phyloP scores from a whole-genome alignment of 1,139 yeast species.

The Suhomyces guaymorum region DNA sequence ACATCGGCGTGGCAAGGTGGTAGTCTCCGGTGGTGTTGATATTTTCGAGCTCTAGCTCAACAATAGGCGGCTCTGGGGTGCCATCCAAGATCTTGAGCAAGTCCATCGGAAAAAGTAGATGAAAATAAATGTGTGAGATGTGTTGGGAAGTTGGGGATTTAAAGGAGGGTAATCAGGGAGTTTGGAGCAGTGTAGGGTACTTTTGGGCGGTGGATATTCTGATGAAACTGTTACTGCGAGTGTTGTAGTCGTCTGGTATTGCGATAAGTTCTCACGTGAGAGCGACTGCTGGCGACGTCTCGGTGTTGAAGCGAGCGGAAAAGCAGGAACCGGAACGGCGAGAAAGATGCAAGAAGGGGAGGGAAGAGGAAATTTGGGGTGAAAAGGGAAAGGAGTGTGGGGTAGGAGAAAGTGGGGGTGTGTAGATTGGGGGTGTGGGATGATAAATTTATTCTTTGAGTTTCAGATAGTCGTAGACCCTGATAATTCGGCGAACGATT shows the following conservation, averaged over 20 bases:
- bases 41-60: conserved; percentile 48
- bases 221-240: too few species aligned
- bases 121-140: not conserved
- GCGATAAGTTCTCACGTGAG: not conserved
- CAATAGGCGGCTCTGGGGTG: conserved; percentile 81
- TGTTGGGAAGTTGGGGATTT: not conserved
- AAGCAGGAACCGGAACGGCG: not conserved
- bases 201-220: too few species aligned
- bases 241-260: not conserved
- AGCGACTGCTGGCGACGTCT: too few species aligned
- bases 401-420: not conserved
- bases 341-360: not conserved
- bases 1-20: conserved; percentile 81
- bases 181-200: not conserved
- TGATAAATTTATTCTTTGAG: too few species aligned
- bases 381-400: not conserved
- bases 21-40: conserved; percentile 64
- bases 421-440: too few species aligned
- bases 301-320: not conserved
- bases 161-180: too few species aligned
- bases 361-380: not conserved
- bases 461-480: too few species aligned
- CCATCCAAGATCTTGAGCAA: conserved; percentile 74
- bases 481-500: too few species aligned
- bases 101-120: conserved; percentile 53